Evolutionary conservation across 2,329 filamentous ascomycete species (phyloP).

Genomic region (Sarocladium brachiariae): DNA sequence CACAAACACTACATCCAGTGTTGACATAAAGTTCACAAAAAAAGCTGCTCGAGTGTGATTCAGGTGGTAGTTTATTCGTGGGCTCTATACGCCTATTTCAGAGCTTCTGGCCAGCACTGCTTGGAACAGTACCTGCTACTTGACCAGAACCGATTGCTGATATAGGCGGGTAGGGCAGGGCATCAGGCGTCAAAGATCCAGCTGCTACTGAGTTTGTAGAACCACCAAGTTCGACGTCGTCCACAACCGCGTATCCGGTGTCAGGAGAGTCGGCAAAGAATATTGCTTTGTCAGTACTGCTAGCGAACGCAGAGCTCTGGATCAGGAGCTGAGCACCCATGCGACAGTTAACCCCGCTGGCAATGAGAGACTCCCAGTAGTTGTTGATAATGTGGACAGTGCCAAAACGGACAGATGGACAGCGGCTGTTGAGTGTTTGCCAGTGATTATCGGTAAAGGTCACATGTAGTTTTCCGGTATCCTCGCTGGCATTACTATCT

Average conservation of each 20-base stretch:
- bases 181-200: constrained; percentile 10
- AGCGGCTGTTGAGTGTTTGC: constrained; percentile 52
- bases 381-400: constrained; percentile 41
- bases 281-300: constrained; percentile 24
- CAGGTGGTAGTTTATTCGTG: no score
- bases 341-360: constrained; percentile 46
- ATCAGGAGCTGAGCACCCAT: constrained; percentile 45
- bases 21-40: no score
- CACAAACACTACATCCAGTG: no score
- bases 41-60: no score
- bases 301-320: constrained; percentile 43
- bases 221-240: constrained; percentile 37
- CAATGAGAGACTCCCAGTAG: constrained; percentile 35
- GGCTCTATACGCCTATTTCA: not conserved
- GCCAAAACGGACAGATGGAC: constrained; percentile 52
- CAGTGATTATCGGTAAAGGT: constrained; percentile 57
- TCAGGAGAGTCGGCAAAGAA: constrained; percentile 30
- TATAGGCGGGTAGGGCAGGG: constrained; percentile 12
- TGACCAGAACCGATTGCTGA: constrained; percentile 7
- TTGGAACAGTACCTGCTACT: constrained; percentile 6
- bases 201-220: constrained; percentile 26
- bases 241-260: constrained; percentile 31
- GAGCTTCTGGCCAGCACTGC: constrained; percentile 9
- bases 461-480: constrained; percentile 48
- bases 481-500: constrained; percentile 50